Evolutionary conservation across 2,329 filamentous ascomycete species (phyloP).

Genomic region (Cercospora sesami): DNA sequence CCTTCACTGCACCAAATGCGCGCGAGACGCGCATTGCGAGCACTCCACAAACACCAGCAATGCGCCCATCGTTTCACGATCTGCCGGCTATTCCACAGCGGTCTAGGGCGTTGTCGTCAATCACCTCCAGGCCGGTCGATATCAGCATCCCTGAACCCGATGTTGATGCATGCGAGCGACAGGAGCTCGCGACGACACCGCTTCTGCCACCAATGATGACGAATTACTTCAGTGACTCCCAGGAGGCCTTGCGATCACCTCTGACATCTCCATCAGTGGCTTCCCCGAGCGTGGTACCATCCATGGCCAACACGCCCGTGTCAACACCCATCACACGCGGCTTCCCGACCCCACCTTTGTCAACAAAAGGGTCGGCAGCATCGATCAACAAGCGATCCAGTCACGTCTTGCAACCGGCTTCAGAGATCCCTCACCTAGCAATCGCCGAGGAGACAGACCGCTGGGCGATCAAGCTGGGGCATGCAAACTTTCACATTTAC

Average conservation of each 20-base stretch:
- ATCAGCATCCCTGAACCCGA: constrained; percentile 37
- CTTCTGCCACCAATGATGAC: constrained; percentile 79
- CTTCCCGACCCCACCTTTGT: constrained; percentile 70
- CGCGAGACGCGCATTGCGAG: constrained; percentile 41
- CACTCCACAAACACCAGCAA: constrained; percentile 34
- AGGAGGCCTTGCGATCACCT: constrained; percentile 70
- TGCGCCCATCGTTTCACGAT: constrained; percentile 15
- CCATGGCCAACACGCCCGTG: constrained; percentile 48
- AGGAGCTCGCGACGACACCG: constrained; percentile 74
- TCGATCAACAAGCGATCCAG: constrained; percentile 63
- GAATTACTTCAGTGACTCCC: constrained; percentile 52
- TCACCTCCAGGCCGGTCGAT: constrained; percentile 22
- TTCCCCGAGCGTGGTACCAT: constrained; percentile 52
- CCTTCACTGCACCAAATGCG: constrained; percentile 46
- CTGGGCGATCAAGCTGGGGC: constrained; percentile 82
- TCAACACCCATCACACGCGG: constrained; percentile 52
- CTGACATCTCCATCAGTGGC: constrained; percentile 80
- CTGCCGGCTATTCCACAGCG: constrained; percentile 23
- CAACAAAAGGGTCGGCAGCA: constrained; percentile 71
- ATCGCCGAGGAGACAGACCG: constrained; percentile 49
- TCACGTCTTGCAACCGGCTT: constrained; percentile 55
- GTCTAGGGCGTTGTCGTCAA: constrained; percentile 19
- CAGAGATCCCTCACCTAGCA: constrained; percentile 64
- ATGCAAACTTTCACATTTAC: constrained; percentile 88
- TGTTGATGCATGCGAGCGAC: constrained; percentile 52